Evolutionary conservation across 1,139 yeast genomes (phyloP).

Genomic region (Protomyces lactucae-debilis): DNA sequence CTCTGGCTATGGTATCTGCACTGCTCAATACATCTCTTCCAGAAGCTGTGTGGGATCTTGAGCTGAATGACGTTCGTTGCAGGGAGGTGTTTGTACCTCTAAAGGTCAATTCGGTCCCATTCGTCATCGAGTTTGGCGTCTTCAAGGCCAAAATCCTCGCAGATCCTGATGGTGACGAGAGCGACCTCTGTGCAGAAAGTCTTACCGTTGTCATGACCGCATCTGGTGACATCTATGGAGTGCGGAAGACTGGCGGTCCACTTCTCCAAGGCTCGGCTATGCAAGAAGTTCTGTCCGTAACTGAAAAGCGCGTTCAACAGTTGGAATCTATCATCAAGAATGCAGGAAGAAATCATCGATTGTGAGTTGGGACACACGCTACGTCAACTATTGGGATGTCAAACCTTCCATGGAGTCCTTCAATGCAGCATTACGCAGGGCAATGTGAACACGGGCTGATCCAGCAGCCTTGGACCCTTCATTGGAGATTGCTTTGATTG

Average conservation of each 20-base stretch:
- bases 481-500: neutral
- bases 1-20: constrained; percentile 28
- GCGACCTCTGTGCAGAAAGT: constrained; percentile 22
- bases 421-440: neutral
- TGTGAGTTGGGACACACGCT: neutral
- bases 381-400: neutral
- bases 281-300: constrained; percentile 3
- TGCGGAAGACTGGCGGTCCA: constrained; percentile 22
- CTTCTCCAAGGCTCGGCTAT: neutral
- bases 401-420: neutral
- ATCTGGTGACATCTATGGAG: constrained; percentile 1
- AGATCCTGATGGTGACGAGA: constrained; percentile 30
- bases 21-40: constrained; percentile 28
- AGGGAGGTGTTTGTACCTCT: constrained; percentile 14
- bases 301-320: neutral
- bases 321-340: neutral
- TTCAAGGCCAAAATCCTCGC: constrained; percentile 27
- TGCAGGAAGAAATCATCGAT: neutral
- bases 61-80: constrained; percentile 21
- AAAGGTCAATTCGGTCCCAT: constrained; percentile 1
- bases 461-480: neutral
- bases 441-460: neutral
- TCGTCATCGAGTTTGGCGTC: constrained; percentile 28
- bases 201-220: constrained; percentile 13
- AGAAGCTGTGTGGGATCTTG: constrained; percentile 30